Evolutionary conservation across 2,329 filamentous ascomycete genomes (phyloP), one percentile per base, ranked within the genome.

Genomic region (Mycosphaerella sp.): DNA sequence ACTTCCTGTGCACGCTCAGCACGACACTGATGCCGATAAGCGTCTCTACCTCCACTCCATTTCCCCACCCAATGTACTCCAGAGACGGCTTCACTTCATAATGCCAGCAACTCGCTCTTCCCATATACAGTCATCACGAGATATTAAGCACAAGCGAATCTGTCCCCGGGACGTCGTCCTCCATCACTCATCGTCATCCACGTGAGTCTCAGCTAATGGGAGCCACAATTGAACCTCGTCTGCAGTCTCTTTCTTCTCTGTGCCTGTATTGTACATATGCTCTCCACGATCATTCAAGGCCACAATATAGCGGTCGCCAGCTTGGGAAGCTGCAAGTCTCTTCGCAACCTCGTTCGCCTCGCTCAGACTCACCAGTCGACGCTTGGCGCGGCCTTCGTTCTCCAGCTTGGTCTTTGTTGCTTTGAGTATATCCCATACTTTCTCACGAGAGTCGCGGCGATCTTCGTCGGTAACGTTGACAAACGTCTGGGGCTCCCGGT

Each of bases 271-370:
- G 28, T 30, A 30, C 6, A 6, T 25, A 12, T 32, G 25, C 12
- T 32, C 41, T 9, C 41, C 28, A 14, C 25, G 41, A 32, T 30
- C 25, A 16, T 40, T 18, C n/a, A 40, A 27, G 25, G 16, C 25
- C 2, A 30, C 25, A 8, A 25, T 25, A 43, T 32, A 17, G 18
- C 47, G 40, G 25, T 50, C 12, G n/a, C 41, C 39, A 21, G 41
- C 40, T 46, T 53, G 53, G n/a, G 35, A 53, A 30, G 59, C 60
- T 10, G 60, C 57, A 34, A 64, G 44, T 25, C 61, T 41, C 34
- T 41, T 78, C 7, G 79, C 78, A 16, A 83, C 78, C 64, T 82
- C 79, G 59, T 81, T 83, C 9, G 80, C 79, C 63, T 84, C 80
- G 35, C 74, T 72, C 49, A 83, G 62, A 44, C 70, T 78, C 5